Base-by-base conservation (phyloP, 148 eudicot genomes). In the Camellia sinensis region DNA sequence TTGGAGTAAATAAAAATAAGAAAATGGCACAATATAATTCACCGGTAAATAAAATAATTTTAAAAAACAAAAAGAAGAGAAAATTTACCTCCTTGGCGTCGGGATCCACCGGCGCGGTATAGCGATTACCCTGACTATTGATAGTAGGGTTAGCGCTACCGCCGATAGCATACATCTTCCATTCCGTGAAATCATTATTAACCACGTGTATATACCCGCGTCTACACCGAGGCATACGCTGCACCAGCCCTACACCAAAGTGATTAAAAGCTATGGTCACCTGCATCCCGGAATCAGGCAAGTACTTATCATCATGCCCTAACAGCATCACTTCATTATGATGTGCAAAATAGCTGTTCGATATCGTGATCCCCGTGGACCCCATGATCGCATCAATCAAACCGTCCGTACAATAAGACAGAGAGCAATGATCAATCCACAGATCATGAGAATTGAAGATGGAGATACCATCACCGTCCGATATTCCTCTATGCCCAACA, bases 141-240 rank as follows among this genome's bases (percentile, higher is more conserved):
- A 89, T 87, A 22, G 92, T 89, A 13, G 92, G 92, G 74, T 86
- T 86, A 62, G 86, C 92, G 74, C 92, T 89, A 18, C 92, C 92
- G 37, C 90, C 92, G 40, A 89, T 84, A 7, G 88, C 92, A 71
- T 89, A 89, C 69, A 87, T 89, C 78, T 86, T 67, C 92, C 92
- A 89, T 41, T 65, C 85, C 41, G 86, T 80, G 60, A 85, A 87
- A 50, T 89, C 90, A 64, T 89, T 89, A 81, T 89, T 89, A 37
- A 87, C 92, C 1, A 89, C 78, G 52, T 89, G 90, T 40, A 89
- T 79, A 68, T 87, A 87, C 2, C 92, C 92, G 75, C 83, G 81
- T 78, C 92, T 87, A 43, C 90, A 87, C 80, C 92, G 80, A 3
- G 92, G 92, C 92, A 89, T 89, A 61, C 92, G 88, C 69, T 89